Conservation (phyloP, 495 filamentous ascomycete genomes). For the Thozetella sp. region DNA sequence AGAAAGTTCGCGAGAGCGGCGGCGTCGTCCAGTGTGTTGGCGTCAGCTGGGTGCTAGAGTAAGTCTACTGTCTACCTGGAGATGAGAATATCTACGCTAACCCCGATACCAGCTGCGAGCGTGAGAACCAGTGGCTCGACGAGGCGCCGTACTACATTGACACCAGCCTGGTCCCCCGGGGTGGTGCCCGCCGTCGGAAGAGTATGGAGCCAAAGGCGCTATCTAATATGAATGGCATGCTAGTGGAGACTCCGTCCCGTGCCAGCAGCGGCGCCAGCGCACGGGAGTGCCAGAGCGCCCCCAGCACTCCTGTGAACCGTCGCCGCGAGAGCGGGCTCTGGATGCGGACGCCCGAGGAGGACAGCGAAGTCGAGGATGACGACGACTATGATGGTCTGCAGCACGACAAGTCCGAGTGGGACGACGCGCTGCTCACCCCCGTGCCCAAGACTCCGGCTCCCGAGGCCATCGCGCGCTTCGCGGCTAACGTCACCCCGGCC, state of each 20-base stretch:
- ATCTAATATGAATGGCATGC: conserved; percentile 69
- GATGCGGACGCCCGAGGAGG: conserved; percentile 44
- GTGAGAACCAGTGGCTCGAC: conserved; percentile 75
- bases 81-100: background rate
- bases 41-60: conserved; percentile 88
- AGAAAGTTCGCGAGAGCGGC: conserved; percentile 77
- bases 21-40: conserved; percentile 83
- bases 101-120: conserved; percentile 65
- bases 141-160: conserved; percentile 73
- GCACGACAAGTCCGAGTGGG: conserved; percentile 31
- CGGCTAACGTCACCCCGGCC: conserved; percentile 37
- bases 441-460: conserved; percentile 57
- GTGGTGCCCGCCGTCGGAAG: conserved; percentile 78
- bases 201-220: conserved; percentile 88
- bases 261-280: conserved; percentile 20
- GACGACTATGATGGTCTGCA: conserved; percentile 32
- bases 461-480: conserved; percentile 42
- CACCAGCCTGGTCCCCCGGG: conserved; percentile 71
- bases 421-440: conserved; percentile 40
- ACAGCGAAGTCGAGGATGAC: conserved; percentile 27
- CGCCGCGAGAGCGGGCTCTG: conserved; percentile 54
- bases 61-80: conserved; percentile 31
- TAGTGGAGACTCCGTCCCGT: conserved; percentile 47
- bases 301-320: conserved; percentile 39
- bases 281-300: conserved; percentile 40